These are phyloP conservation scores for Wickerhamiella occidentalis DNA, from an alignment of 805 yeast genomes.

Conservation along the genomic window DNA sequence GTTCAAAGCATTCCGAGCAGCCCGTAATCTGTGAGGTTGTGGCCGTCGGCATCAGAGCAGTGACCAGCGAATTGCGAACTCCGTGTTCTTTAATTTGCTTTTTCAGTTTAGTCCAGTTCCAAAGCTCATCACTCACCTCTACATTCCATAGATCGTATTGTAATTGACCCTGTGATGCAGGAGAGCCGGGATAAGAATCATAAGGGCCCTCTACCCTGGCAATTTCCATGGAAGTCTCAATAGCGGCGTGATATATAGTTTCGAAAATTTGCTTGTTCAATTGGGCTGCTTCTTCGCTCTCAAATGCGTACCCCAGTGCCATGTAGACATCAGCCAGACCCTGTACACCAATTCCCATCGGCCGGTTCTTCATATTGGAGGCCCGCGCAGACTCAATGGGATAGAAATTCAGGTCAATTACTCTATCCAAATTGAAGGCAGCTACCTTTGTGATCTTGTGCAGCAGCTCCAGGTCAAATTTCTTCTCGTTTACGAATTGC, in stretches of 20 bases:
- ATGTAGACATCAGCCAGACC: conserved; percentile 84
- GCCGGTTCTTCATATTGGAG: conserved; percentile 70
- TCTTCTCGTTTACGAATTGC: conserved; percentile 43
- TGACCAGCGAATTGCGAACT: conserved; percentile 67
- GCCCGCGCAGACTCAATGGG: conserved; percentile 59
- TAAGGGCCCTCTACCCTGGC: conserved; percentile 62
- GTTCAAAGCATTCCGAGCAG: conserved; percentile 87
- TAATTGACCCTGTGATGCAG: conserved; percentile 65
- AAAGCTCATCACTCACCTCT: conserved; percentile 48
- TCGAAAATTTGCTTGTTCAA: conserved; percentile 78
- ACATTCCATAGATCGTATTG: conserved; percentile 80
- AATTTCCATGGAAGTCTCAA: conserved; percentile 71
- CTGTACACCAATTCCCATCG: conserved; percentile 89
- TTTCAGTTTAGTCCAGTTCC: conserved; percentile 72
- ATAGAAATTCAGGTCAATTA: conserved; percentile 72
- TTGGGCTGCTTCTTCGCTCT: conserved; percentile 55
- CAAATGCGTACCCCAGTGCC: conserved; percentile 65
- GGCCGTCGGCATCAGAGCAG: conserved; percentile 97
- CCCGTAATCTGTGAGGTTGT: conserved; percentile 92
- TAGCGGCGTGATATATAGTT: conserved; percentile 84
- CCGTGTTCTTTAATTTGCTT: conserved; percentile 46
- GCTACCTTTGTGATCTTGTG: conserved; percentile 65
- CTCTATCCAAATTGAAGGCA: conserved; percentile 58
- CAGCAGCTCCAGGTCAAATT: conserved; percentile 55
- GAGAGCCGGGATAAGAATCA: conserved; percentile 64